A percentile compares a stretch with the other conserved stretches of the same genome.
These are phyloP conservation scores for Acacia pycnantha DNA, from an alignment of 331 rosid species.

Conservation along the genomic window DNA sequence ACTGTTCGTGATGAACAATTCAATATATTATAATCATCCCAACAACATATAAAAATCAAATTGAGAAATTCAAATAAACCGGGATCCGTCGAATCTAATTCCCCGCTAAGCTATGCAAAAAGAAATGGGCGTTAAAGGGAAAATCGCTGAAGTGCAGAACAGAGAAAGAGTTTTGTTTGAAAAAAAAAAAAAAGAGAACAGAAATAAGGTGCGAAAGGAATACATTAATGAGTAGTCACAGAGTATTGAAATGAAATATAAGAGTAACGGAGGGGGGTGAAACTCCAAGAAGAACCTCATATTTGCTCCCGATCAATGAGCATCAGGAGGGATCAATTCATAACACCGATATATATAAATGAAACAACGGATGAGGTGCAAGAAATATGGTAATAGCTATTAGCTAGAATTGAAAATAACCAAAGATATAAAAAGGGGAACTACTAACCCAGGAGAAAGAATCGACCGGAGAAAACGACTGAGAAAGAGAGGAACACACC, in stretches of 20 bases:
- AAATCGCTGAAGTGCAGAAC: neutral
- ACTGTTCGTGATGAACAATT: neutral
- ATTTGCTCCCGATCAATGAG: neutral
- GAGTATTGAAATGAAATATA: neutral
- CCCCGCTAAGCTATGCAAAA: neutral
- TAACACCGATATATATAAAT: neutral
- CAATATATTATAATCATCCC: constrained; percentile 3
- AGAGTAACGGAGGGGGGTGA: neutral
- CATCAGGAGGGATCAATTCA: neutral
- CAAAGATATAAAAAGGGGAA: neutral
- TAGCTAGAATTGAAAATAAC: neutral
- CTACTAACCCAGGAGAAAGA: neutral
- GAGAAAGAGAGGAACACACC: too few relatives aligned
- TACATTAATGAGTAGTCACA: neutral
- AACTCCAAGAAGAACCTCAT: neutral
- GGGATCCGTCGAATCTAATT: neutral
- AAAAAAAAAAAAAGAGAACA: neutral
- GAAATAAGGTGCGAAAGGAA: neutral
- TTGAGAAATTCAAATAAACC: neutral
- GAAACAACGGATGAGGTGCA: neutral
- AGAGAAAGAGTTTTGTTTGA: neutral
- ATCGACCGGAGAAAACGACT: neutral
- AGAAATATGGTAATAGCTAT: neutral
- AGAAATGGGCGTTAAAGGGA: neutral
- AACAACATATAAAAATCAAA: neutral